A percentile compares a stretch with the other conserved stretches of the same genome.
Conservation (phyloP, 2,329 filamentous ascomycete species). For the Colletotrichum aenigma region DNA sequence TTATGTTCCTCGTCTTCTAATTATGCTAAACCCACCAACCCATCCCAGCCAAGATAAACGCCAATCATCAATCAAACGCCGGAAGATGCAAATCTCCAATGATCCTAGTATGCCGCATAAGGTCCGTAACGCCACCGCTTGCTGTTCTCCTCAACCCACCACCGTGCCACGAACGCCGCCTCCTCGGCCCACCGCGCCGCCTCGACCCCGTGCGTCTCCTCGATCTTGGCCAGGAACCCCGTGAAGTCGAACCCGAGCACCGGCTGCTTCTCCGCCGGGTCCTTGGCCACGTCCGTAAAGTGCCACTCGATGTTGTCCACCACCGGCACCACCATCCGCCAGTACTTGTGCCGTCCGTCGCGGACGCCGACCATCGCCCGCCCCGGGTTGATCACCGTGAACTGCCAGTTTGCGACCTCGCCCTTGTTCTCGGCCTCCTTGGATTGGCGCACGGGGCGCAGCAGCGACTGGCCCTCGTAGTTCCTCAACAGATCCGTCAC, state of each 20-base stretch:
- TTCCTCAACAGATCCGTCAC: slow-evolving; percentile 44
- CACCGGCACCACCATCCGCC: slow-evolving; percentile 24
- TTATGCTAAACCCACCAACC: not conserved
- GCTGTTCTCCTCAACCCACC: slow-evolving; percentile 23
- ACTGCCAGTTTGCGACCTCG: slow-evolving; percentile 46
- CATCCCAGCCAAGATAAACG: not conserved
- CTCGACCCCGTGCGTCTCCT: slow-evolving; percentile 2
- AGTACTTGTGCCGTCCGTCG: slow-evolving; percentile 19
- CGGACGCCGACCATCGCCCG: slow-evolving; percentile 22
- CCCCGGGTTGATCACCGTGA: slow-evolving; percentile 55
- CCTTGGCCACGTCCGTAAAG: slow-evolving; percentile 20
- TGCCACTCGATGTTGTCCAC: slow-evolving; percentile 21
- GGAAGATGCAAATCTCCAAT: not conserved
- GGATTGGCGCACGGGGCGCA: slow-evolving; percentile 38
- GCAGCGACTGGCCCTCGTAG: slow-evolving; percentile 51
- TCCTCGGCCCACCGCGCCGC: slow-evolving; percentile 23
- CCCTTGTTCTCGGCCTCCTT: slow-evolving; percentile 12
- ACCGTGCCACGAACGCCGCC: slow-evolving; percentile 23
- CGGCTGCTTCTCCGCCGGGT: slow-evolving; percentile 14
- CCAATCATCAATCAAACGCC: not conserved
- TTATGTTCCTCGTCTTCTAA: not conserved
- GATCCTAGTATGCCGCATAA: not conserved
- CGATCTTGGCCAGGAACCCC: slow-evolving; percentile 10
- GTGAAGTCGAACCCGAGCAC: slow-evolving; percentile 15
- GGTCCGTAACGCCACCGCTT: slow-evolving; percentile 4